Conservation (phyloP, 306 rosid species). For the Inga laurina region DNA sequence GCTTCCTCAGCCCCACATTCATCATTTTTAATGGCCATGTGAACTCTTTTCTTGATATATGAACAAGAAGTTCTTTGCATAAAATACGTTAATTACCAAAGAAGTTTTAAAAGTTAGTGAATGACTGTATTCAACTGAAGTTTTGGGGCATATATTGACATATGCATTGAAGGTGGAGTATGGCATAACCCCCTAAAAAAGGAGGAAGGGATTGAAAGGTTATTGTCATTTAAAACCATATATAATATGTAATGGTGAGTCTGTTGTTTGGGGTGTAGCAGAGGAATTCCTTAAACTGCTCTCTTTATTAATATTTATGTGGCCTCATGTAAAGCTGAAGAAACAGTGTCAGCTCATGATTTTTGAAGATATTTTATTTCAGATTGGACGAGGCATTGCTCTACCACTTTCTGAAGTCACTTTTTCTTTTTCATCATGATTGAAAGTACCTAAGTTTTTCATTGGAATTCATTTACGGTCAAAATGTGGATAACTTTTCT, state of each 20-base stretch:
- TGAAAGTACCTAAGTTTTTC: background rate
- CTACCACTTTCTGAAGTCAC: conserved; percentile 7
- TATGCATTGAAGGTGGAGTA: background rate
- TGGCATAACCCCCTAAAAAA: background rate
- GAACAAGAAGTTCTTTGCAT: conserved; percentile 13
- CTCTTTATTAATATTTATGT: background rate
- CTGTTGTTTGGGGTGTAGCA: background rate
- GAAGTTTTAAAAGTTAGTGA: conserved; percentile 7
- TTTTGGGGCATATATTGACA: background rate
- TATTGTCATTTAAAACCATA: conserved; percentile 6
- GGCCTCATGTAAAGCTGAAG: conserved; percentile 2
- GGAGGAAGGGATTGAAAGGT: background rate
- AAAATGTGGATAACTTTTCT: background rate
- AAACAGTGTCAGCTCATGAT: conserved; percentile 3
- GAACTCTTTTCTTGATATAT: background rate
- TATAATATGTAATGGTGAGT: background rate
- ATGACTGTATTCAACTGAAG: background rate
- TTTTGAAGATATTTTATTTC: background rate
- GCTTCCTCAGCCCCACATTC: background rate
- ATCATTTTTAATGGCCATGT: background rate
- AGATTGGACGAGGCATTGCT: background rate
- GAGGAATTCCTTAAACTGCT: background rate
- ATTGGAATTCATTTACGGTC: background rate
- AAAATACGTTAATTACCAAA: conserved; percentile 8
- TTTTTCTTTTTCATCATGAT: background rate